A percentile compares a stretch with the other conserved stretches of the same genome.
These are phyloP conservation scores for bread wheat (Triticum aestivum) DNA, from an alignment of 176 grass and related monocot species.

Conservation along the genomic window DNA sequence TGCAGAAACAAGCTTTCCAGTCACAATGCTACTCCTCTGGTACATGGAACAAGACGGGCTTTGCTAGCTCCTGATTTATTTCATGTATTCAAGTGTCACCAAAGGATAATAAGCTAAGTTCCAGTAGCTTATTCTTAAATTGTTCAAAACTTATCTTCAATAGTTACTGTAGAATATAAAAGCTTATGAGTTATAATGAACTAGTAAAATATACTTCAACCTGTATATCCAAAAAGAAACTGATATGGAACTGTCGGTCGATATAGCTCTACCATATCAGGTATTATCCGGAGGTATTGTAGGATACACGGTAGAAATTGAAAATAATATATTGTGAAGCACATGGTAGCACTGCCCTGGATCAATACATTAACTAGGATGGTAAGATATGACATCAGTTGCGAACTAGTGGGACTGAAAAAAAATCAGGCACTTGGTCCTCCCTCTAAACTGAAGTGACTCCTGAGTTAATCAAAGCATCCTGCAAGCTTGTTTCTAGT, in stretches of 20 bases:
- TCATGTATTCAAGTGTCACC: too few species aligned
- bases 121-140: conserved; percentile 20
- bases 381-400: neutral
- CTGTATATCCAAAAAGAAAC: conserved; percentile 1
- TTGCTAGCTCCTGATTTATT: too few species aligned
- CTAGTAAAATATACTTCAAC: neutral
- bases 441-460: too few species aligned
- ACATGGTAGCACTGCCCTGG: neutral
- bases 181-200: conserved; percentile 12
- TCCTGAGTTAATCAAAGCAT: too few species aligned
- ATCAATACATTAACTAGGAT: neutral
- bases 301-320: neutral
- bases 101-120: too few species aligned
- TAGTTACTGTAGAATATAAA: conserved; percentile 2
- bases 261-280: neutral
- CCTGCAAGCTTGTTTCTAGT: too few species aligned
- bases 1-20: neutral
- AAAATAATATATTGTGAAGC: neutral
- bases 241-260: neutral
- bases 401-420: neutral
- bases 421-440: too few species aligned
- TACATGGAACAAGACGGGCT: too few species aligned
- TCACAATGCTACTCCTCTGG: neutral
- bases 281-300: neutral
- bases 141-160: conserved; percentile 91